A percentile compares a stretch with the other conserved stretches of the same genome.
Conservation (phyloP, 2,329 filamentous ascomycete genomes). For the Drechslera avenae region DNA sequence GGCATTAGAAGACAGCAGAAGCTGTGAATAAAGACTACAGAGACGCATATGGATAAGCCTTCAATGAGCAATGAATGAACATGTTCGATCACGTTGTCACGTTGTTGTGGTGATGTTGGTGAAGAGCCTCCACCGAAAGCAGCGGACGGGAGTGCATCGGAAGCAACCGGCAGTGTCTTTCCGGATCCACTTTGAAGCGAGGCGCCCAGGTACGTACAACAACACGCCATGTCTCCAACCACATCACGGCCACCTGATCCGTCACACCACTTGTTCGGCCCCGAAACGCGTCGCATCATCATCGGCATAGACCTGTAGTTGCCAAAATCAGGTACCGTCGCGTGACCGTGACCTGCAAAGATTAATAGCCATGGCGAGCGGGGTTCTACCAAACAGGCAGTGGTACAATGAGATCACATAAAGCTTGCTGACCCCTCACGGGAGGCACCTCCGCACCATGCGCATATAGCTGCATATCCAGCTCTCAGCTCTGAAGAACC, state of each 20-base stretch:
- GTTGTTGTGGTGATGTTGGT: slow-evolving; percentile 14
- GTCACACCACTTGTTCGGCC: slow-evolving; percentile 27
- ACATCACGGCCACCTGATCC: slow-evolving; percentile 29
- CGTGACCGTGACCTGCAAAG: slow-evolving; percentile 40
- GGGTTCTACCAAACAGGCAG: slow-evolving; percentile 27
- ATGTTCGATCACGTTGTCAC: slow-evolving; percentile 34
- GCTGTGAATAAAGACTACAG: neutral
- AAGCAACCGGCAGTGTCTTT: slow-evolving; percentile 11
- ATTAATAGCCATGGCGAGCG: slow-evolving; percentile 30
- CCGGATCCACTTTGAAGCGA: slow-evolving; percentile 20
- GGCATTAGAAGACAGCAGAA: slow-evolving; percentile 1
- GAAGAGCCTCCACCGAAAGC: neutral
- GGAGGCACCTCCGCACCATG: slow-evolving; percentile 26
- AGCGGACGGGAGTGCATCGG: slow-evolving; percentile 8
- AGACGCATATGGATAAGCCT: neutral
- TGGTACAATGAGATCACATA: slow-evolving; percentile 44
- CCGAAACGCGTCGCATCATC: slow-evolving; percentile 20
- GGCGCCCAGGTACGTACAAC: slow-evolving; percentile 14
- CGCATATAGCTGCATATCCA: slow-evolving; percentile 7
- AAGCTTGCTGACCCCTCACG: slow-evolving; percentile 43
- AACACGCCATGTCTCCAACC: slow-evolving; percentile 26
- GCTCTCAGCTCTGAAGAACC: slow-evolving; percentile 13
- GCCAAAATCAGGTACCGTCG: slow-evolving; percentile 19
- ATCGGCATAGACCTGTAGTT: slow-evolving; percentile 12
- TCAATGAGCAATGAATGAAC: neutral